Conservation (phyloP, 257 asterid species). For the Linderniella brevidens region DNA sequence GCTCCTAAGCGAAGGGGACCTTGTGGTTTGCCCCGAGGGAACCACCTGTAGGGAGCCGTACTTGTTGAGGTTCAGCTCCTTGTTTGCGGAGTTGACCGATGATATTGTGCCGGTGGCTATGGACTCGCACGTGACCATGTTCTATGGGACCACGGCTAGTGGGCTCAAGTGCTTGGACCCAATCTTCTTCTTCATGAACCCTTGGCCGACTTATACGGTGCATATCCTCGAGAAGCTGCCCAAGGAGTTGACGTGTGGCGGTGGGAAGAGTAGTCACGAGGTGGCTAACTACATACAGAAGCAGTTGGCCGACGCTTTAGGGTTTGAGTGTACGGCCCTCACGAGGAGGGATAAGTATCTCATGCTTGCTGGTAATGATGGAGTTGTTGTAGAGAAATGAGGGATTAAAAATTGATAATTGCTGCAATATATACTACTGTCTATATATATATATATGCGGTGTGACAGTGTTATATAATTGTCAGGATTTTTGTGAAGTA, state of each 20-base stretch:
- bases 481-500: too few relatives aligned
- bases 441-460: slow-evolving; percentile 22
- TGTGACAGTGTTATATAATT: slow-evolving; percentile 16
- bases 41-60: slow-evolving; percentile 95
- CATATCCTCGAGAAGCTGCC: slow-evolving; percentile 45
- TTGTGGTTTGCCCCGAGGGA: slow-evolving; percentile 91
- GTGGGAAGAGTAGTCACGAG: slow-evolving; percentile 56
- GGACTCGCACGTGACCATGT: slow-evolving; percentile 53
- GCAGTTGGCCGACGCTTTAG: slow-evolving; percentile 46
- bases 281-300: slow-evolving; percentile 89
- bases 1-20: slow-evolving; percentile 44
- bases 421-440: not conserved
- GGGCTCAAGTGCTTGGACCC: slow-evolving; percentile 89
- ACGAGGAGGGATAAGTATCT: slow-evolving; percentile 89
- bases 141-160: slow-evolving; percentile 86
- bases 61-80: slow-evolving; percentile 58
- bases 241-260: slow-evolving; percentile 43
- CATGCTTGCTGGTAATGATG: slow-evolving; percentile 94
- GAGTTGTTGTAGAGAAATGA: slow-evolving; percentile 24
- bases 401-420: too few relatives aligned
- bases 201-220: slow-evolving; percentile 36
- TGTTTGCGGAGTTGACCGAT: slow-evolving; percentile 71
- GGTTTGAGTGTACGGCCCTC: slow-evolving; percentile 62
- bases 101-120: slow-evolving; percentile 89
- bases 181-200: slow-evolving; percentile 72